Base-by-base conservation (phyloP, 176 grass and related monocot species). In the Aechmea fasciata region DNA sequence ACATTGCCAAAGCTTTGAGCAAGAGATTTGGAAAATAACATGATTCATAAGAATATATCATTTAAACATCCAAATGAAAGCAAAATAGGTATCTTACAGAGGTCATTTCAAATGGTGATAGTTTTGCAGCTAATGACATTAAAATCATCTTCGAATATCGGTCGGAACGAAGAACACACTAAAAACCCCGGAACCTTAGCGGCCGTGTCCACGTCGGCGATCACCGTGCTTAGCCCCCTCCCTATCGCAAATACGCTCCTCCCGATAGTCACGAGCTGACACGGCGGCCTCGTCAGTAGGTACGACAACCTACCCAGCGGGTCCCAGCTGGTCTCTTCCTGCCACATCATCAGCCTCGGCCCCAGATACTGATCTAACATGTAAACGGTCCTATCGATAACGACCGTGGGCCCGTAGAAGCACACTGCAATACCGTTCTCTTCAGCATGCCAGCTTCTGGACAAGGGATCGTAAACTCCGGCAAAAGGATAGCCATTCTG, bases 221-320 rank as follows among this genome's bases (percentile, higher is more conserved):
- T 59, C 19, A 87, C 73, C 9, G 74, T 48, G 25, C 85, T 91
- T 49, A 87, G 22, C 12, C 84, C 84, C 55, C 66, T 68, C 29
- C 88, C 83, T 2, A 96, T 78, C 20, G 90, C 73, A 23, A 80
- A 78, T 41, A 96, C 78, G 25, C 71, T 87, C 71, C 73, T 86
- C 52, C 69, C 81, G 1, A 90, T 65, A 26, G 84, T 78, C 11
- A 87, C 65, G 0, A 90, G 87, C 8, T 77, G 61, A 0, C 91
- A 90, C 0, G 75, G 82, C 0, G 87, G 72, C 50, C 75, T 85
- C 0, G 78, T 71, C 2, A 87, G 63, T 49, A 82, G 77, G 48
- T 81, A 66, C 14, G 87, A 85, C 13, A 96, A 72, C 57, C 85
- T 91, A 13, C 87, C 85, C 1, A 91, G 74, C 14, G 54, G 69